A percentile compares a stretch with the other conserved stretches of the same genome.
Evolutionary conservation across 495 filamentous ascomycete species (phyloP).

Genomic region (Aspergillus wentii): DNA sequence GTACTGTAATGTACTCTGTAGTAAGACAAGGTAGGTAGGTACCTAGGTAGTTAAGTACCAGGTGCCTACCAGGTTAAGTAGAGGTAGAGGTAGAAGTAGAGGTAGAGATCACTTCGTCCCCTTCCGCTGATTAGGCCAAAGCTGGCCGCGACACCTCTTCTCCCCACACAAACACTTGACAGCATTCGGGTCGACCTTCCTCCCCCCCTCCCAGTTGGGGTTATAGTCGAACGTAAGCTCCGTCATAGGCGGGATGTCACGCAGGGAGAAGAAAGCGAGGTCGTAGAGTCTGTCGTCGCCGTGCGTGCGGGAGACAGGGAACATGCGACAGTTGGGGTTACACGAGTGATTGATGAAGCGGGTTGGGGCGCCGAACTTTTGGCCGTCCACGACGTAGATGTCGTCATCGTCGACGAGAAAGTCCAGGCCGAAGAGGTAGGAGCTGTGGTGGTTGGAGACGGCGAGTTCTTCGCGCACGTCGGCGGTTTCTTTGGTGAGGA

Average conservation of each 20-base stretch:
- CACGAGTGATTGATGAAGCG: constrained; percentile 68
- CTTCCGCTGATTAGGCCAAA: constrained; percentile 53
- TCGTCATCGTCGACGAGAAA: constrained; percentile 55
- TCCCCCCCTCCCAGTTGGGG: constrained; percentile 47
- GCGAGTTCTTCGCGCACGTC: constrained; percentile 55
- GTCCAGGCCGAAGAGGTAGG: constrained; percentile 83
- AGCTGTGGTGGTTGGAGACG: constrained; percentile 30
- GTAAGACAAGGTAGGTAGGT: too few relatives aligned
- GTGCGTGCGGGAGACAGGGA: constrained; percentile 75
- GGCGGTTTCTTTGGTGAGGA: constrained; percentile 70
- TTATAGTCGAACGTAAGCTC: constrained; percentile 90
- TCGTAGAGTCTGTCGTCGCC: constrained; percentile 75
- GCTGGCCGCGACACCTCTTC: constrained; percentile 58
- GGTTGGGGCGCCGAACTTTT: constrained; percentile 50
- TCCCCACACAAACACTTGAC: constrained; percentile 66
- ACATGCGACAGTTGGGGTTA: constrained; percentile 72
- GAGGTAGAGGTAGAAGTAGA: too few relatives aligned
- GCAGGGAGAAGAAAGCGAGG: constrained; percentile 76
- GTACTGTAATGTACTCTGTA: too few relatives aligned
- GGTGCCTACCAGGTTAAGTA: too few relatives aligned
- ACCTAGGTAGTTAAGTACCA: too few relatives aligned
- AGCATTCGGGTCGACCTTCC: constrained; percentile 46
- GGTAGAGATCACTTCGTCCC: constrained; percentile 13
- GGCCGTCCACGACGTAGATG: constrained; percentile 55
- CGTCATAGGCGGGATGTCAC: constrained; percentile 60